Evolutionary conservation across 805 yeast genomes (phyloP), one percentile per base, ranked within the genome.

Genomic region (Pichia thaimueangensis): DNA sequence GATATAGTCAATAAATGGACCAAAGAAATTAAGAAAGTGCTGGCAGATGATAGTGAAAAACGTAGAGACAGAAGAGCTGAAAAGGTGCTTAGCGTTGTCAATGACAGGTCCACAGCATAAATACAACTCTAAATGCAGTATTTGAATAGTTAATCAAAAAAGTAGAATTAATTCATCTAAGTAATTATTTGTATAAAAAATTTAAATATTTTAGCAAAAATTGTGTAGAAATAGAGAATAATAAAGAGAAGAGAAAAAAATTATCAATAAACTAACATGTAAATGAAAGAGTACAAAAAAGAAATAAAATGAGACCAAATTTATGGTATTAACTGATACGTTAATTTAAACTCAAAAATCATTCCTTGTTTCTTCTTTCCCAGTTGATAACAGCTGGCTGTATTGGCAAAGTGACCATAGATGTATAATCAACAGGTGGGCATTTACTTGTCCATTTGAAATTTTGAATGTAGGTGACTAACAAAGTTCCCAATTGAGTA

Each of bases 341-440:
- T 16, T 16, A 33, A 33, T 22, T 10, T 10, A n/a, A 35, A 10
- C 12, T n/a, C 15, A 23, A 15, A 13, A 15, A 10, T 25, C 36
- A 42, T 2, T 13, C 6, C 17, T 47, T 36, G 33, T 50, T 37
- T 73, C 91, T 80, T 66, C 75, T 78, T 62, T 80, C 82, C 87
- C 88, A 84, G 34, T 63, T 58, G 45, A 84, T 76, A 43, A 71
- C 68, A 30, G 91, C 86, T 37, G 95, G 95, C 40, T 74, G 78
- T 53, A 69, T 60, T 39, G 98, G 97, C 57, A 91, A 75, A 19
- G 96, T 86, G 41, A 91, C 96, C 98, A 91, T 91, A 40, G 89
- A 80, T 51, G 82, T 78, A 65, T 78, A 87, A 65, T 88, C 95
- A 43, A 83, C 78, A 10, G 64, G 67, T 41, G 94, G 93, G 21